Evolutionary conservation across 805 yeast genomes (phyloP), one percentile per base, ranked within the genome.

Genomic region (Candida patagonica): DNA sequence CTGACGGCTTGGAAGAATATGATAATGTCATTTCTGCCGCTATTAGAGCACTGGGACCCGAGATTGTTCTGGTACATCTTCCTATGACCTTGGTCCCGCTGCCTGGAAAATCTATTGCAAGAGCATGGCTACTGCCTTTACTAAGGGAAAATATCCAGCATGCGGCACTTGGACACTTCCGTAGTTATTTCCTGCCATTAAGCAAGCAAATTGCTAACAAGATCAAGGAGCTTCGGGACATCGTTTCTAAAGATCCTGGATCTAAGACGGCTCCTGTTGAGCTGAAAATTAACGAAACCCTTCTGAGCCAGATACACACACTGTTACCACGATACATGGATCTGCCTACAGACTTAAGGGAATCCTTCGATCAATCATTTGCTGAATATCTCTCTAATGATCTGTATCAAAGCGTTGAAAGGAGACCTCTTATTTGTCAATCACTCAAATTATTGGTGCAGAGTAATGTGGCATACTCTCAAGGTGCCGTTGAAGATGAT

Each of bases 61-160:
- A 82, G 50, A 74, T 69, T 9, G 92, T 92, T 2, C 63, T 89
- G 45, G 61, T 73, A 34, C 35, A 38, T 21, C 67, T 92, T 25
- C 97, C 99, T 5, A 67, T 92, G 54, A 86, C 89, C 55, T 68
- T 92, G 51, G 67, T 70, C 23, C 74, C 80, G 4, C 58, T 47
- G 1, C 51, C 65, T 20, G 61, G 64, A 24, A 68, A 70, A 31
- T 71, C 78, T n/a, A 96, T 96, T 34, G 22, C 26, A 17, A 75
- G 97, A 57, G 96, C 96, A 34, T 92, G 97, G 96, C 56, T 92
- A 51, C 70, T 92, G 48, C 98, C 98, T 8, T 58, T 92, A 25
- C 70, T 92, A 45, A 80, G 96, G 63, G 96, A 88, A 53, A 78
- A 84, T 53, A 81, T 86, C 21, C 73, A 78, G 51, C 72, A 76